phyloP scores from a whole-genome alignment of 352 stramenopile genomes.

The Plasmopara viticola region DNA sequence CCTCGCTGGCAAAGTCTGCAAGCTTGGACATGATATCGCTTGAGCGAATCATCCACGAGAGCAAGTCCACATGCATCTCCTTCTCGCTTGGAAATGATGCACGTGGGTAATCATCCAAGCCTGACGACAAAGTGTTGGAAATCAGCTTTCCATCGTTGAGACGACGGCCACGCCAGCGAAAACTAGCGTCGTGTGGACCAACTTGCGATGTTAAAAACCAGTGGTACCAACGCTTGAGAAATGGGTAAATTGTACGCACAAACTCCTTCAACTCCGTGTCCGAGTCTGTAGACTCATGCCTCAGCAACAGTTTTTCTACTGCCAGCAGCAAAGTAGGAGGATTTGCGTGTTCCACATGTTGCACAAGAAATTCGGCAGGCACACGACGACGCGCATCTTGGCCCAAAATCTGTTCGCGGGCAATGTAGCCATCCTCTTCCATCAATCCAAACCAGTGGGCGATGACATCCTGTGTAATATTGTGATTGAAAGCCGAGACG shows the following conservation, averaged over 20 bases:
- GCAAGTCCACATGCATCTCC: constrained; percentile 89
- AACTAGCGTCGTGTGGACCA: constrained; percentile 37
- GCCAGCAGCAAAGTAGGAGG: constrained; percentile 85
- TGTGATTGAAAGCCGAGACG: constrained; percentile 65
- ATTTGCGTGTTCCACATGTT: constrained; percentile 89
- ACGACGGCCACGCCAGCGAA: constrained; percentile 79
- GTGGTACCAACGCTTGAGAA: constrained; percentile 67
- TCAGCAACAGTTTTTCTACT: constrained; percentile 69
- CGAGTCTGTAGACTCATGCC: constrained; percentile 16
- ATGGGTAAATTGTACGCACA: constrained; percentile 53
- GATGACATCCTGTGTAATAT: constrained; percentile 74
- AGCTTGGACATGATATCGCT: constrained; percentile 52
- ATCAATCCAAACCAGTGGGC: constrained; percentile 86
- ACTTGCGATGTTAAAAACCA: constrained; percentile 69
- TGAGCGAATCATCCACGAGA: constrained; percentile 85
- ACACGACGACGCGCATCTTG: constrained; percentile 65
- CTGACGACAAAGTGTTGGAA: constrained; percentile 88
- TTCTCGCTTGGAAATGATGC: constrained; percentile 57
- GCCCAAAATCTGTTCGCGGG: constrained; percentile 88
- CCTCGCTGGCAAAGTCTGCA: constrained; percentile 28
- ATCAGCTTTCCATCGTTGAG: constrained; percentile 73
- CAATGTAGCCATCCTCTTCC: constrained; percentile 87
- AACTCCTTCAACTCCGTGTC: constrained; percentile 29
- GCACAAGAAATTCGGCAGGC: constrained; percentile 85
- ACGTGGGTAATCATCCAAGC: constrained; percentile 90